Conservation (phyloP, 805 yeast species). For the Kurtzmaniella fragi region DNA sequence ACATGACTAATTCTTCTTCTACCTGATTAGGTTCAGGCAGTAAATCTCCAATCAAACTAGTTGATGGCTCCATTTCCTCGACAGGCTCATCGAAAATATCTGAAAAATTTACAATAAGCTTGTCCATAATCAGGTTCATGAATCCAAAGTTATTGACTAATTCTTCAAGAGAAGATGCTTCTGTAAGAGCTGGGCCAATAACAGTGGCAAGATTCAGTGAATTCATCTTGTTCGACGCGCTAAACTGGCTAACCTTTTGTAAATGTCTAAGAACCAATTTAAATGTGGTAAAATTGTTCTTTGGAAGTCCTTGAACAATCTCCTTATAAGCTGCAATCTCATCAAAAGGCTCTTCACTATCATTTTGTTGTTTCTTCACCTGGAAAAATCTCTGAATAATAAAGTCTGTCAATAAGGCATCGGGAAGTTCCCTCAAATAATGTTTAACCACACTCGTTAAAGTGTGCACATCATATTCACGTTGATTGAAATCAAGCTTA, state of each 20-base stretch:
- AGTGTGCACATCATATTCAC: constrained; percentile 70
- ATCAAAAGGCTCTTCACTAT: constrained; percentile 4
- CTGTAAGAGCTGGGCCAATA: constrained; percentile 61
- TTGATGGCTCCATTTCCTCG: neutral
- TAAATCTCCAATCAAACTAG: neutral
- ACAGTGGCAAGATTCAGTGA: constrained; percentile 89
- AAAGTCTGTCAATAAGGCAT: constrained; percentile 66
- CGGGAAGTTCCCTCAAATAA: constrained; percentile 81
- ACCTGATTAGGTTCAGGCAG: neutral
- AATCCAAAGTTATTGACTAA: constrained; percentile 47
- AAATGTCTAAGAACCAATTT: constrained; percentile 66
- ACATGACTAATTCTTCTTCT: neutral
- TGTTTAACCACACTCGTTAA: constrained; percentile 84
- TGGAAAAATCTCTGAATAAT: constrained; percentile 55
- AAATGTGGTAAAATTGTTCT: constrained; percentile 61
- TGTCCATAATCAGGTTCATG: constrained; percentile 51
- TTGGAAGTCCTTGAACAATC: constrained; percentile 48
- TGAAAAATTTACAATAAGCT: constrained; percentile 41
- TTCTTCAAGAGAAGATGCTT: constrained; percentile 46
- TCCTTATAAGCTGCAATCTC: constrained; percentile 19
- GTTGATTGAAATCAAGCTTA: constrained; percentile 44
- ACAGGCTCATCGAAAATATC: constrained; percentile 23
- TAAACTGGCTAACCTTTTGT: constrained; percentile 59
- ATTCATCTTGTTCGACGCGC: constrained; percentile 76
- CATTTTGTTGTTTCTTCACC: constrained; percentile 18